Base-by-base conservation (phyloP, 108 stramenopile genomes). In the Aurantiochytrium sp. region DNA sequence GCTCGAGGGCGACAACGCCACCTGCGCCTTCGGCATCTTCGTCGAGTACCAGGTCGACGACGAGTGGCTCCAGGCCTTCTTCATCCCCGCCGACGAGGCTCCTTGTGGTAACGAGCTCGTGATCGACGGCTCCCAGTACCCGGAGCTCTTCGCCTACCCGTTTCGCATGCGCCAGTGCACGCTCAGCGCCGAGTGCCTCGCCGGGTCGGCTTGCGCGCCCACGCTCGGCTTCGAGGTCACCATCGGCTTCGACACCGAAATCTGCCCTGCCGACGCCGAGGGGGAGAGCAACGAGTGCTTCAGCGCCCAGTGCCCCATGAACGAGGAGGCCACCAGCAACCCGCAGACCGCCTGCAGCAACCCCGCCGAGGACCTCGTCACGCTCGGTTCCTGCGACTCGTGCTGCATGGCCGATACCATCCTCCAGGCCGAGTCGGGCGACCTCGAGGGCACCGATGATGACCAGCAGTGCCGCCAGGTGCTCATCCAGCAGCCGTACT, bases 141-240 rank as follows among this genome's bases (percentile, higher is more conserved):
- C 73, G 6, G 45, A 81, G 27, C 73, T 81, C n/a, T 81, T 81
- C 24, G 27, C 30, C 27, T 81, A 81, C 73, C 73, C 73, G 12
- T 27, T 81, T 81, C 73, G 73, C 45, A 30, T 81, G 6, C 39
- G 73, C 39, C 73, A 81, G 24, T 81, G 73, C 45, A 48, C 42
- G 15, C 73, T 81, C 73, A 19, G 12, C 30, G 36, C 73, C 21
- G 6, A 6, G 12, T 81, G 73, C 73, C 39, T 81, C 24, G 73
- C 39, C 42, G 42, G 32, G 19, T 27, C 39, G n/a, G 73, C 42
- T 27, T 81, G 73, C 24, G 42, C 45, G 1, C 73, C 73, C 27
- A 48, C 73, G 6, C n/a, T 81, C 42, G 73, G 73, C 45, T 81
- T 81, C 3, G 45, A 41, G 6, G 73, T 24, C 30, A 30, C 73